These are phyloP conservation scores for Taiozyma sp. DNA, from an alignment of 1,139 yeast species.

Conservation along the genomic window DNA sequence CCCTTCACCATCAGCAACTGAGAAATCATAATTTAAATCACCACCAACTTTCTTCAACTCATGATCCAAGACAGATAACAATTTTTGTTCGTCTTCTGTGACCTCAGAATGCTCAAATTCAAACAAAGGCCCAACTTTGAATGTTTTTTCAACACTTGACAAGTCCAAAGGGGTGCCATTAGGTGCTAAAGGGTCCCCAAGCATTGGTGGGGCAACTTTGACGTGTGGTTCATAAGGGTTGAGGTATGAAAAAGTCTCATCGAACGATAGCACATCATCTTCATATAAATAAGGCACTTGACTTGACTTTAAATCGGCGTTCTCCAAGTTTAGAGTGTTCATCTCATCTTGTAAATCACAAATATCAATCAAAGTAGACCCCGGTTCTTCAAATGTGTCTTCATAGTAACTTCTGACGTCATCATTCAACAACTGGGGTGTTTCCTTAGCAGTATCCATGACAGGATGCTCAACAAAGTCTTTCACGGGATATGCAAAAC, in stretches of 20 bases:
- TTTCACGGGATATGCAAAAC: background rate
- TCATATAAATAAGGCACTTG: background rate
- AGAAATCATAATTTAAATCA: background rate
- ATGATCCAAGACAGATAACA: conserved; percentile 15
- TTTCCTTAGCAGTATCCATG: background rate
- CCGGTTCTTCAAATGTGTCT: background rate
- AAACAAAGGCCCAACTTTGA: conserved; percentile 12
- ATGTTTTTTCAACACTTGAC: conserved; percentile 9
- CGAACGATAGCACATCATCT: background rate
- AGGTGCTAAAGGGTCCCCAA: conserved; percentile 18
- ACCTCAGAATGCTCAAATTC: conserved; percentile 2
- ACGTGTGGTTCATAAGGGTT: conserved; percentile 14
- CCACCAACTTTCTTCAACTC: conserved; percentile 11
- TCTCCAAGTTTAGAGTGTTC: background rate
- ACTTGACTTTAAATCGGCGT: background rate
- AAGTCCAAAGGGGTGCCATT: conserved; percentile 18
- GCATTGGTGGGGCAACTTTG: conserved; percentile 15
- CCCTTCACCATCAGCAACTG: background rate
- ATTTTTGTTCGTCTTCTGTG: conserved; percentile 15
- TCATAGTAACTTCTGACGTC: background rate
- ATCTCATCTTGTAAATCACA: background rate
- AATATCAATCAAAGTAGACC: background rate
- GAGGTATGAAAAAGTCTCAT: conserved; percentile 10
- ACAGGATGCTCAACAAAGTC: background rate
- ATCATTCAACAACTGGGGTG: background rate